Percentiles rank a stretch among this genome's conserved stretches.
Evolutionary conservation across 805 yeast genomes (phyloP).

Genomic region (Wickerhamomyces sydowiorum): DNA sequence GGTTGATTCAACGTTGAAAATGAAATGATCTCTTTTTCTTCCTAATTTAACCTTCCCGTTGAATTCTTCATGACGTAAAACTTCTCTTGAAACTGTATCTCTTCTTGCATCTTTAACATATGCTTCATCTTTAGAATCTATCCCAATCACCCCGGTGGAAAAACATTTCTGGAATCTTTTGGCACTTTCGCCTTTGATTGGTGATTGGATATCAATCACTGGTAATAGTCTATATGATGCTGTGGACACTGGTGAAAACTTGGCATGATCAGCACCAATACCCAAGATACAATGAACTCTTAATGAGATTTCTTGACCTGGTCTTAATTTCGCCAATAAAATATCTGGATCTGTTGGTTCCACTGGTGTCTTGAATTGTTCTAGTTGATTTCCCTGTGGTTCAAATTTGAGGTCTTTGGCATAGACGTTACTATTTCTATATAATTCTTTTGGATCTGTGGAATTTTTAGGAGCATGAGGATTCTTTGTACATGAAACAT

Average conservation of each 20-base stretch:
- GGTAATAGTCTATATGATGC: constrained; percentile 95
- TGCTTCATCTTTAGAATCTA: constrained; percentile 64
- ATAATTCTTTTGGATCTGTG: constrained; percentile 78
- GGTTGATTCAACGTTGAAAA: constrained; percentile 89
- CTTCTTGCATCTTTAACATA: constrained; percentile 83
- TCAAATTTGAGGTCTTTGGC: constrained; percentile 86
- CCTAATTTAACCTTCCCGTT: constrained; percentile 87
- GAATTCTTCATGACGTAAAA: constrained; percentile 88
- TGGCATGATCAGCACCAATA: constrained; percentile 92
- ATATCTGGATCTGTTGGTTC: constrained; percentile 85
- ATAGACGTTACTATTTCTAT: constrained; percentile 80
- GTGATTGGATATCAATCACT: constrained; percentile 66
- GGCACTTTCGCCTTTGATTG: constrained; percentile 76
- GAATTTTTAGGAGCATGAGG: constrained; percentile 75
- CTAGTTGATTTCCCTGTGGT: constrained; percentile 85
- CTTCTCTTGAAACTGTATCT: constrained; percentile 97
- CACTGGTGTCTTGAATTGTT: constrained; percentile 64
- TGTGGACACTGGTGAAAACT: constrained; percentile 94
- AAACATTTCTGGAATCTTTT: constrained; percentile 80
- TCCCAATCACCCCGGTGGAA: constrained; percentile 87
- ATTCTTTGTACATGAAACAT: constrained; percentile 79
- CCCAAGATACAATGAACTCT: constrained; percentile 91
- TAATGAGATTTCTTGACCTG: constrained; percentile 92
- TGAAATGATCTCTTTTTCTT: constrained; percentile 86
- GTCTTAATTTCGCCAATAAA: constrained; percentile 85